Evolutionary conservation across 2,329 filamentous ascomycete genomes (phyloP), one percentile per base, ranked within the genome.

Genomic region (Hymenotorrendiella dingleyae): DNA sequence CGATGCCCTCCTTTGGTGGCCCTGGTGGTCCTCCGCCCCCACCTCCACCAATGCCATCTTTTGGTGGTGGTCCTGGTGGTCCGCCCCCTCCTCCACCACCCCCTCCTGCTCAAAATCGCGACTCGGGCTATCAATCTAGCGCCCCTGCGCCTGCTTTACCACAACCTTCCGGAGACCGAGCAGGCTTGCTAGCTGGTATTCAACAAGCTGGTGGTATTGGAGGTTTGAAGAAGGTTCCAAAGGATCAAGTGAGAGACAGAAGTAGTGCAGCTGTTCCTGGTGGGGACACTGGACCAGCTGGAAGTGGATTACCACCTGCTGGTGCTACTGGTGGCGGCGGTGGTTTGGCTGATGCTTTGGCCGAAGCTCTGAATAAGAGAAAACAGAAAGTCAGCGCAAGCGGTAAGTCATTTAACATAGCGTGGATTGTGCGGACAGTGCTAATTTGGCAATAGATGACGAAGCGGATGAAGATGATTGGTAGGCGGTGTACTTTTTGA

Each of bases 321-420:
- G 74, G 74, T 19, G 62, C 70, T 36, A 62, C 68, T 37, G 73
- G 73, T 32, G 73, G 71, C 14, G 74, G 77, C 9, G 67, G 80
- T 43, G 82, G 79, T 26, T 78, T 96, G 74, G 87, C 88, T 17
- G 87, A 84, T 67, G 90, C 88, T 36, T 68, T 95, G 55, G 86
- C 86, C 46, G 83, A 80, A 47, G 85, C 84, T 44, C 66, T 90
- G 56, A 79, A 83, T 60, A 85, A 86, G 68, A 76, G 91, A 64
- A 96, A 96, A 72, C 80, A 88, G 65, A 95, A 94, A 73, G 91
- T 96, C 62, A 87, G 86, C 67, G 84, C 86, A 63, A 94, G 87
- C 73, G 91, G 91, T 96, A 79, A 80, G 86, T 83, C 41, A 30
- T 27, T 10, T 37, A 44, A 50, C 50, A 33, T 46, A 38, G 35